phyloP scores from a whole-genome alignment of 441 rosid species.

The Euphorbia schlechtendalii region DNA sequence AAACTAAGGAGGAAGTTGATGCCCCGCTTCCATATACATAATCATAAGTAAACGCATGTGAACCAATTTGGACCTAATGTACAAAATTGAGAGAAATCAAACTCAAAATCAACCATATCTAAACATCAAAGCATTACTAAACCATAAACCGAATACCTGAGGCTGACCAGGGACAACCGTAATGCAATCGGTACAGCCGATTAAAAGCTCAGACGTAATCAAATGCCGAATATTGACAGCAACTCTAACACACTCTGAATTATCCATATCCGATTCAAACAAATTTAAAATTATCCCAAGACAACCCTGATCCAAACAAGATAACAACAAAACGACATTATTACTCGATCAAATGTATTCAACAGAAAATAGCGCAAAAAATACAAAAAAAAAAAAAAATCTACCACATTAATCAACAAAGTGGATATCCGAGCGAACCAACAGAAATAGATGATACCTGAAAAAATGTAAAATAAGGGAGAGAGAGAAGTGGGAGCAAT shows the following conservation, averaged over 20 bases:
- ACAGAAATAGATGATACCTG: conserved; percentile 15
- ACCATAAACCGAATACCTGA: conserved; percentile 43
- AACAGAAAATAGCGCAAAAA: background rate
- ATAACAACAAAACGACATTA: background rate
- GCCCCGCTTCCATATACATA: conserved; percentile 55
- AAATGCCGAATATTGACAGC: conserved; percentile 86
- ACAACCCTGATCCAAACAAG: conserved; percentile 7
- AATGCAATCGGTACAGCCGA: conserved; percentile 87
- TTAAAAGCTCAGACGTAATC: conserved; percentile 79
- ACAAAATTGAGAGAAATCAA: background rate
- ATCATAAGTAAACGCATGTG: conserved; percentile 83
- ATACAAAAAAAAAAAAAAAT: background rate
- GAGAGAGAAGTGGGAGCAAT: conserved; percentile 15
- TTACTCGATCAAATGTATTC: background rate
- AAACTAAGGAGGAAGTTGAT: conserved; percentile 47
- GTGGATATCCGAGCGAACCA: background rate
- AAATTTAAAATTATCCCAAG: background rate
- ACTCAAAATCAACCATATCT: background rate
- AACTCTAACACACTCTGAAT: conserved; percentile 64
- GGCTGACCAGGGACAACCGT: conserved; percentile 76
- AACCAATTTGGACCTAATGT: conserved; percentile 69
- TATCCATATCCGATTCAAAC: conserved; percentile 44
- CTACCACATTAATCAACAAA: background rate
- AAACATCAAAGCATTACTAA: background rate
- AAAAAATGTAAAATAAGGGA: background rate